phyloP scores from a whole-genome alignment of 129 eudicot genomes.

The Sambucus nigra region DNA sequence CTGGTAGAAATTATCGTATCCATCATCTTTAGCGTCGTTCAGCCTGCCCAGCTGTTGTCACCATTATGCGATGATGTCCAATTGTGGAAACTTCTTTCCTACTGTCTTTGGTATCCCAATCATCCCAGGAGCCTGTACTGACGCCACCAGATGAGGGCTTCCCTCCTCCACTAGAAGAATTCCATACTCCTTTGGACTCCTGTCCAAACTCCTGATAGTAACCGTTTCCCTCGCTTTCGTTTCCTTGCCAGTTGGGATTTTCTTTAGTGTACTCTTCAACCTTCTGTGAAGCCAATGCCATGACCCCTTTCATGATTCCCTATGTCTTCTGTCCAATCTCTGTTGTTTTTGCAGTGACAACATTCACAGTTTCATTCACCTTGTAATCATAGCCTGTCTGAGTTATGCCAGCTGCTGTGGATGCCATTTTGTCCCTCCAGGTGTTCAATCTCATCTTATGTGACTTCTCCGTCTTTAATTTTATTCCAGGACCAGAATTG shows the following conservation, averaged over 20 bases:
- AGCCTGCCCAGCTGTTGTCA: slow-evolving; percentile 82
- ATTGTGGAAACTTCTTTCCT: slow-evolving; percentile 33
- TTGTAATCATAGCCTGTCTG: slow-evolving; percentile 85
- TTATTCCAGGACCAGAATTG: too few relatives aligned
- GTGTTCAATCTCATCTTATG: too few relatives aligned
- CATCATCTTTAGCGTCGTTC: slow-evolving; percentile 82
- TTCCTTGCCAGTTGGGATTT: too few relatives aligned
- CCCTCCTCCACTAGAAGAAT: slow-evolving; percentile 30
- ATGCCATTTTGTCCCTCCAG: too few relatives aligned
- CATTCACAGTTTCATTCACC: slow-evolving; percentile 85
- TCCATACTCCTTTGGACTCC: slow-evolving; percentile 47
- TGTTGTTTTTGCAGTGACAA: slow-evolving; percentile 72
- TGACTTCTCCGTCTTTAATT: too few relatives aligned
- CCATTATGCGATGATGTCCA: slow-evolving; percentile 37
- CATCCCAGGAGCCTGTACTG: slow-evolving; percentile 58
- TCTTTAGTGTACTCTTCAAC: too few relatives aligned
- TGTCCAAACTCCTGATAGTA: slow-evolving; percentile 42
- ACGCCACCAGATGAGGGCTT: slow-evolving; percentile 33
- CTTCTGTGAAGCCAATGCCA: slow-evolving; percentile 96
- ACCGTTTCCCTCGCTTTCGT: too few relatives aligned
- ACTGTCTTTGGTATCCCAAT: too few relatives aligned
- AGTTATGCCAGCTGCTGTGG: too few relatives aligned
- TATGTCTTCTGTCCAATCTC: slow-evolving; percentile 90
- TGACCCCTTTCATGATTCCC: slow-evolving; percentile 90
- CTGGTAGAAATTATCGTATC: slow-evolving; percentile 42